Evolutionary conservation across 306 rosid species (phyloP), one percentile per base, ranked within the genome.

Genomic region (Ceratonia siliqua): DNA sequence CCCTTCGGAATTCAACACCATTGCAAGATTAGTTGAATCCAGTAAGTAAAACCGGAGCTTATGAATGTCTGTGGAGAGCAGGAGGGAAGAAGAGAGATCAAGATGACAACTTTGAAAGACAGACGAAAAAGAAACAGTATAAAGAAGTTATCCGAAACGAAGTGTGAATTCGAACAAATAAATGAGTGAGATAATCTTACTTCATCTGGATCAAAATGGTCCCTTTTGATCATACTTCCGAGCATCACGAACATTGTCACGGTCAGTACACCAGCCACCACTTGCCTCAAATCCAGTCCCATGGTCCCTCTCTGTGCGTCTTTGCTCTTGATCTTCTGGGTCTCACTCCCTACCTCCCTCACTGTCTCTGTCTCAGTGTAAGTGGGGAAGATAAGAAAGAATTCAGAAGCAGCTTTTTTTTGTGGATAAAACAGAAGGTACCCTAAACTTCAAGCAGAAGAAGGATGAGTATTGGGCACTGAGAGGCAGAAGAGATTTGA

Each of bases 261-360:
- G 3, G 97, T 91, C 53, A 91, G 86, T 4, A 89, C 69, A 15
- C 87, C 96, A 18, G 97, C 97, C 68, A 91, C 91, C 12, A 91
- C 93, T 83, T 91, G 97, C 85, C 92, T 89, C 91, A 91, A 82
- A 86, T 91, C 97, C 81, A 89, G 78, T 45, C 92, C 95, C 95
- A 91, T 86, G 20, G 33, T 13, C 21, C 8, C 36, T 86, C 8
- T 76, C 78, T 38, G 33, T 68, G 17, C 50, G 24, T 56, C 45
- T 22, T 24, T 13, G 54, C 45, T 25, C 70, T 74, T 30, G 18
- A 3, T 30, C 78, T 42, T 27, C 54, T 28, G 61, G 28, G 28
- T 45, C 43, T 30, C 53, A 18, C 77, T 35, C 76, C 2, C 77
- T 35, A 73, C 2, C 73, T 36, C 48, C 48, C 38, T 58, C 77